Conservation (phyloP, 345 rosid genomes). For the Cardamine resedifolia region DNA sequence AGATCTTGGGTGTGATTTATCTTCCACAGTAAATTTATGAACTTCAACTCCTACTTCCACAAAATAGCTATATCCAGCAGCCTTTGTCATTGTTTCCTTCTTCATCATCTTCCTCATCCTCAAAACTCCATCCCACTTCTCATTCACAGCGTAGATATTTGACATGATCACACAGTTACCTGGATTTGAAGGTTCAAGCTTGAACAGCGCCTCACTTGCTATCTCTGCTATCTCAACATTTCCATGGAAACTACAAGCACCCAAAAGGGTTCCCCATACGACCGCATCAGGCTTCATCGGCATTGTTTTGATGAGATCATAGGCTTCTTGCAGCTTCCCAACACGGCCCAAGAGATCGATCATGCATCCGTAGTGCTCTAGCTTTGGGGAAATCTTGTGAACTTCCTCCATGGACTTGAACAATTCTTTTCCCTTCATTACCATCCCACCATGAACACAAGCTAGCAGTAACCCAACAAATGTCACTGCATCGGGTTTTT, state of each 20-base stretch:
- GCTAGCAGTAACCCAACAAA: slow-evolving; percentile 77
- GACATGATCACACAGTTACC: slow-evolving; percentile 77
- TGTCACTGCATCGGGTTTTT: slow-evolving; percentile 67
- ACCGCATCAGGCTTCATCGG: slow-evolving; percentile 80
- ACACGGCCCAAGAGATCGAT: slow-evolving; percentile 85
- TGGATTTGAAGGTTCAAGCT: slow-evolving; percentile 78
- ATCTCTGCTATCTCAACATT: slow-evolving; percentile 66
- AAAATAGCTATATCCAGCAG: slow-evolving; percentile 69
- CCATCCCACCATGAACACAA: slow-evolving; percentile 83
- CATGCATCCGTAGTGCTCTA: slow-evolving; percentile 88
- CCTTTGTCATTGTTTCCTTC: slow-evolving; percentile 53
- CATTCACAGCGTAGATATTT: slow-evolving; percentile 59
- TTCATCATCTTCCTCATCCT: slow-evolving; percentile 73
- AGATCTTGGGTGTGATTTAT: slow-evolving; percentile 56
- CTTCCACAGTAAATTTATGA: slow-evolving; percentile 71
- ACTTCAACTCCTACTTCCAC: slow-evolving; percentile 59
- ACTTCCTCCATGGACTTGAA: slow-evolving; percentile 55
- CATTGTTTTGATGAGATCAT: slow-evolving; percentile 58
- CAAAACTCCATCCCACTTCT: slow-evolving; percentile 67
- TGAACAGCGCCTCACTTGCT: slow-evolving; percentile 59
- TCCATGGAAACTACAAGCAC: slow-evolving; percentile 75
- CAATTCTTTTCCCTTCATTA: slow-evolving; percentile 47
- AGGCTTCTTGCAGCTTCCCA: slow-evolving; percentile 66
- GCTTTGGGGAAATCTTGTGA: slow-evolving; percentile 49
- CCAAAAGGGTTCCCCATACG: slow-evolving; percentile 77